phyloP scores from a whole-genome alignment of 2,329 filamentous ascomycete species.

The Fusarium anthophilum region DNA sequence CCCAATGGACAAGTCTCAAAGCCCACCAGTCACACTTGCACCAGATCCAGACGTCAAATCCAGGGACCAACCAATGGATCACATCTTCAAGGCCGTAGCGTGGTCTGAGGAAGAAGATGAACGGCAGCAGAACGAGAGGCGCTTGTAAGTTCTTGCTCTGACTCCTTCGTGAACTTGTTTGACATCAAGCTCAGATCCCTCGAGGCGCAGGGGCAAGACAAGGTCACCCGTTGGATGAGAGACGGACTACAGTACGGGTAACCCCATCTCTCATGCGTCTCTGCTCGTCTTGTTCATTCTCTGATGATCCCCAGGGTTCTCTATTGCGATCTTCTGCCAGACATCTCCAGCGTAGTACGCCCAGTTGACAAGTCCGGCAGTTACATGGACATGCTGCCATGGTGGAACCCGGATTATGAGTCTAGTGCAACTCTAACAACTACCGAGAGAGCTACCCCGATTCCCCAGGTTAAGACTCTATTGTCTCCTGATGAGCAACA shows the following conservation, averaged over 20 bases:
- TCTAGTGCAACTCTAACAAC: conserved; percentile 2
- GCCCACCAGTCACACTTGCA: not conserved
- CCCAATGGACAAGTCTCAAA: not conserved
- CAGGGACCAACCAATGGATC: conserved; percentile 4
- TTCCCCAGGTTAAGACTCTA: not conserved
- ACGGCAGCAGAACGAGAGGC: not conserved
- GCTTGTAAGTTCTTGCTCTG: not conserved
- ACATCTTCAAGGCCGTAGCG: conserved; percentile 7
- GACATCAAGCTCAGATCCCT: conserved; percentile 10
- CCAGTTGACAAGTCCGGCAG: conserved; percentile 17
- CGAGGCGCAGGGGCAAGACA: conserved; percentile 12
- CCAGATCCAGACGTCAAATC: not conserved
- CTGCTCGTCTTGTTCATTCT: not conserved
- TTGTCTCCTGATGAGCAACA: conserved; percentile 10
- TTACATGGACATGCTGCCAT: conserved; percentile 21
- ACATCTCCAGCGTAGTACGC: conserved; percentile 20
- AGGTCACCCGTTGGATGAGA: conserved; percentile 31
- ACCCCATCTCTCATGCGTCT: not conserved
- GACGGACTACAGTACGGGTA: conserved; percentile 29
- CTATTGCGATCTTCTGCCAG: conserved; percentile 27
- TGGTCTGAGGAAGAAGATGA: conserved; percentile 14
- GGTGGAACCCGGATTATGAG: conserved; percentile 13
- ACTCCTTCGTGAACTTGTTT: not conserved
- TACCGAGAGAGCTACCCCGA: not conserved
- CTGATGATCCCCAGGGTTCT: conserved; percentile 24